Conservation (phyloP, 352 stramenopile genomes). For the Globisporangium irregulare region DNA sequence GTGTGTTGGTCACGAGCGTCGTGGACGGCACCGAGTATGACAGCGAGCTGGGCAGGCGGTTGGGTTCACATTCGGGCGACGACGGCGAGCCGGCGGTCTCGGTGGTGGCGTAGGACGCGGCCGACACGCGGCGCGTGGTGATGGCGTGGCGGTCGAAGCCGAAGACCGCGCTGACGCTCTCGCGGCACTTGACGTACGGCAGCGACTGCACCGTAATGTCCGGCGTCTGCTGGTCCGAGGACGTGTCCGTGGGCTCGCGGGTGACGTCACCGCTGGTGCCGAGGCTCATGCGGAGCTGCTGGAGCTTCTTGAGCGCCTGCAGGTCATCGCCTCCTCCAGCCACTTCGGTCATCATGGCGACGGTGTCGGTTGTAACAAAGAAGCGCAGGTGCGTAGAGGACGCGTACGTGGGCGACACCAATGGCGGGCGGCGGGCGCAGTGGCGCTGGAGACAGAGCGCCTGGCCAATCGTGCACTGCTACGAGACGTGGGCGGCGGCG, state of each 20-base stretch:
- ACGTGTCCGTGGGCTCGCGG: neutral
- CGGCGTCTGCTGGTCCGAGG: neutral
- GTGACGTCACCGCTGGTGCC: neutral
- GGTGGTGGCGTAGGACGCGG: conserved; percentile 35
- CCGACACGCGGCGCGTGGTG: conserved; percentile 39
- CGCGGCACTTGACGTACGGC: conserved; percentile 63
- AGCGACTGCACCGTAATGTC: conserved; percentile 57
- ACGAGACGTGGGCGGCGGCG: conserved; percentile 6
- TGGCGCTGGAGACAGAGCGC: conserved; percentile 47
- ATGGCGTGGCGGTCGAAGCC: conserved; percentile 38
- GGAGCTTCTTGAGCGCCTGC: conserved; percentile 8
- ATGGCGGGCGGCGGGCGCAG: conserved; percentile 24
- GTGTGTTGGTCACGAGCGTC: conserved; percentile 57
- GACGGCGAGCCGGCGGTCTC: conserved; percentile 15
- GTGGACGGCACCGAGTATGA: conserved; percentile 73
- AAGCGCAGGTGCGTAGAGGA: conserved; percentile 6
- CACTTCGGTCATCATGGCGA: conserved; percentile 18
- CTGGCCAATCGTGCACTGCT: conserved; percentile 44
- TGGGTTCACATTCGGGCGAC: conserved; percentile 32
- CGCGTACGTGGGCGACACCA: conserved; percentile 3
- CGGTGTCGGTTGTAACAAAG: conserved; percentile 18
- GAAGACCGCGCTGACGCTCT: conserved; percentile 53
- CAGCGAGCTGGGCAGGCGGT: conserved; percentile 44
- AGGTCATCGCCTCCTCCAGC: neutral
- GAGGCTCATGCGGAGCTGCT: conserved; percentile 5